These are phyloP conservation scores for Prototheca stagnorum DNA, from an alignment of 163 green algal species.

Conservation along the genomic window DNA sequence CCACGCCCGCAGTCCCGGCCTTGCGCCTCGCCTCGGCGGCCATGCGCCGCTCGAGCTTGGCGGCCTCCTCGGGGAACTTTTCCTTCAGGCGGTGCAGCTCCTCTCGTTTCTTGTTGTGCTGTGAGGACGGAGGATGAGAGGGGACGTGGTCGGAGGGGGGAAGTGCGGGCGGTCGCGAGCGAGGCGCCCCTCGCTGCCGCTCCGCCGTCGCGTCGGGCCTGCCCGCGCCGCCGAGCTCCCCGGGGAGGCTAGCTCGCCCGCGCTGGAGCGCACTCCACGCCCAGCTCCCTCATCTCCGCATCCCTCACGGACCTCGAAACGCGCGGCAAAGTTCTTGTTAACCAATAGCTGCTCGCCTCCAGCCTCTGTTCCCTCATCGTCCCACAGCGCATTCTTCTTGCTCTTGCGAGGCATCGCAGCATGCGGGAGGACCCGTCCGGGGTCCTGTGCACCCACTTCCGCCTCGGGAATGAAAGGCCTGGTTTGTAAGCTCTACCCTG, in stretches of 20 bases:
- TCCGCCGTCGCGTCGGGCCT: no score
- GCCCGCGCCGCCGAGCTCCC: no score
- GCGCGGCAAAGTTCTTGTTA: constrained; percentile 42
- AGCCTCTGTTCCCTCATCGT: no score
- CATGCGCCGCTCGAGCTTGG: not conserved
- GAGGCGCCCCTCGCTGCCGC: not conserved
- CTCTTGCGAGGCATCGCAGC: no score
- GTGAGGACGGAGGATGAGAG: constrained; percentile 8
- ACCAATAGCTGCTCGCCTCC: constrained; percentile 10
- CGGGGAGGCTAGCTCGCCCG: no score
- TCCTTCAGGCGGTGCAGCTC: constrained; percentile 70
- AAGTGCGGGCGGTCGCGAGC: not conserved
- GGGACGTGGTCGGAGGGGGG: not conserved
- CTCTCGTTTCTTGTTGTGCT: constrained; percentile 79
- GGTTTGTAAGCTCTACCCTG: not conserved
- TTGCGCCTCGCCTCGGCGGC: constrained; percentile 1
- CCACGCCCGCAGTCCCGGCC: no score
- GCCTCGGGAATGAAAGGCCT: not conserved
- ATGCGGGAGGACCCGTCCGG: no score
- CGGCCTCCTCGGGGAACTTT: constrained; percentile 55
- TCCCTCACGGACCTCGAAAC: constrained; percentile 39
- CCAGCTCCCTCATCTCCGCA: not conserved
- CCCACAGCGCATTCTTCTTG: no score
- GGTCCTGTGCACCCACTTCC: not conserved
- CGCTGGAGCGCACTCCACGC: no score